Base-by-base conservation (phyloP, 495 filamentous ascomycete genomes). In the Chaetomium cochliodes region DNA sequence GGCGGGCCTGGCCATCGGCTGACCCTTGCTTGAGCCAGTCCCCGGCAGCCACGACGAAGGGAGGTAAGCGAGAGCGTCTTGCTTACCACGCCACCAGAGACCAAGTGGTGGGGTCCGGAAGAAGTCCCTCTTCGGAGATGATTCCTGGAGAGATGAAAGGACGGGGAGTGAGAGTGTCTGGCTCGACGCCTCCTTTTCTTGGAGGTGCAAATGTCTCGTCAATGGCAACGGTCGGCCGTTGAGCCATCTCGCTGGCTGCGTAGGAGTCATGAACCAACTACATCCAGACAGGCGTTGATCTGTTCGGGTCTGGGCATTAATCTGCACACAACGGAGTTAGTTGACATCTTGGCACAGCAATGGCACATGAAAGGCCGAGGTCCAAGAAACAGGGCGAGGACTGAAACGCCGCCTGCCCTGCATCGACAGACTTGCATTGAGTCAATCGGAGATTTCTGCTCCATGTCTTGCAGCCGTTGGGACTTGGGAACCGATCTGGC, bases 1-100 rank as follows among this genome's bases (percentile, higher is more conserved):
- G 9, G 12, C 23, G 9, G 23, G 23, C 15, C 23, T 52, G 22
- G 49, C 49, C 49, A 13, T 56, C 53, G 28, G 53, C 5, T 56
- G 53, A 41, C 53, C 53, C 26, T 41, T 2, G 53, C 30, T 2
- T 28, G n/a, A 41, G 33, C 53, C 53, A 56, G 53, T 56, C 16
- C 53, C 30, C 16, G 33, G 9, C n/a, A 41, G 53, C 53, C 53
- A 56, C 53, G 53, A 56, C 30, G 53, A 23, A n/a, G 3, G 46
- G 8, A 23, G n/a, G 46, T 50, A 50, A 50, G 49, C 22, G 49
- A 52, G 23, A 16, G 16, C 44, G 25, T 52, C 49, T n/a, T 18
- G 49, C 49, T 52, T 26, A 23, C 49, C 49, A 52, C 49, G 49
- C 49, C 23, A 26, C 15, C 49, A 25, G 8, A 11, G 26, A 7